Evolutionary conservation across 2,329 filamentous ascomycete genomes (phyloP).

Genomic region (Aureobasidium sp.): DNA sequence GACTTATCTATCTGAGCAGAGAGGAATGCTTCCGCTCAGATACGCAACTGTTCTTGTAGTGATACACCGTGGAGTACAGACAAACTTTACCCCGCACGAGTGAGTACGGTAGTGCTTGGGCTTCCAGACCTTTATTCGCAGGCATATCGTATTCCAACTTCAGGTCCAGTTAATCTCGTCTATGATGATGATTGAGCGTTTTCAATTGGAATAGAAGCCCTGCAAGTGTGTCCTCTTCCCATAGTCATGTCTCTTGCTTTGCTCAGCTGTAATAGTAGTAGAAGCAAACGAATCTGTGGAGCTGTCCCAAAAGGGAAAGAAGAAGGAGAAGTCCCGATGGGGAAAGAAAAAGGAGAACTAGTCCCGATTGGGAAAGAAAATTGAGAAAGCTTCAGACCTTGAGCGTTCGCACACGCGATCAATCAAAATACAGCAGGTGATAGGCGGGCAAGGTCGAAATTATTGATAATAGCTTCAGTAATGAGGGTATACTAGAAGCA

Average conservation of each 20-base stretch:
- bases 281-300: no score
- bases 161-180: background rate
- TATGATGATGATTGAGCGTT: background rate
- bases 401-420: background rate
- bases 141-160: conserved; percentile 4
- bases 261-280: no score
- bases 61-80: background rate
- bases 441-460: background rate
- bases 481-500: background rate
- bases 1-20: background rate
- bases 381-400: background rate
- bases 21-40: background rate
- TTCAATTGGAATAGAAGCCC: no score
- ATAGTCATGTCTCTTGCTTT: no score
- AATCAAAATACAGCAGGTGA: background rate
- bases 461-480: background rate
- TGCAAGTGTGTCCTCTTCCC: no score
- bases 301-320: background rate
- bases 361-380: background rate
- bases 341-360: conserved; percentile 5
- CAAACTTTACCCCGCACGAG: conserved; percentile 8
- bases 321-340: conserved; percentile 1
- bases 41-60: background rate
- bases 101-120: background rate
- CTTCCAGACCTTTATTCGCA: background rate